Evolutionary conservation across 805 yeast genomes (phyloP), one percentile per base, ranked within the genome.

Genomic region (Pichia pseudocactophila): DNA sequence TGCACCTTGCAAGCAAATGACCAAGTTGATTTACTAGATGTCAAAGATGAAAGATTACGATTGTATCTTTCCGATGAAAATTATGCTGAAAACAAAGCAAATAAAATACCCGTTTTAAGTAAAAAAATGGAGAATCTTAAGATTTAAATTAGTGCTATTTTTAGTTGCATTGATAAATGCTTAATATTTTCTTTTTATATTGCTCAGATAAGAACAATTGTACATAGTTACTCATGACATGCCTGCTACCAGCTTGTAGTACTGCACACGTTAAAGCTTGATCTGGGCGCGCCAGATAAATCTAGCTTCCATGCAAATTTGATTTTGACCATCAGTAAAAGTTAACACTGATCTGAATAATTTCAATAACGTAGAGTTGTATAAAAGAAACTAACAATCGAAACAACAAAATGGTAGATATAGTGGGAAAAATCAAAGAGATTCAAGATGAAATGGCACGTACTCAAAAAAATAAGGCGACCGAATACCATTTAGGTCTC

Each of bases 391-490:
- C n/a, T n/a, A n/a, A n/a, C n/a, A n/a, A n/a, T n/a, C n/a, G n/a
- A n/a, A n/a, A n/a, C n/a, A n/a, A n/a, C n/a, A n/a, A n/a, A n/a
- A 60, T 60, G 64, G 64, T 61, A 33, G 61, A 58, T 36, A 53
- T 62, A 27, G 51, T 59, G 18, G 96, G 87, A 49, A 88, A 86
- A 58, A 88, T 88, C 53, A 79, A 79, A 46, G 86, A 80, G 65
- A 88, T 90, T 64, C 95, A 89, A 65, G 87, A 80, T 65, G 98
- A 90, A 63, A 79, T 90, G 71, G 77, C 95, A 28, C 74, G 96
- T 48, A 90, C 98, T 27, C 98, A 90, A 61, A 90, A 92, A 69
- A 90, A 90, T 59, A 90, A 90, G 65, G 97, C 98, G 49, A 90
- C 98, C 1, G 97, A 90, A 68, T 89, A 92, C 63, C 98, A 90